Conservation (phyloP, 176 grass and related monocot genomes). For the Stipa capillata region DNA sequence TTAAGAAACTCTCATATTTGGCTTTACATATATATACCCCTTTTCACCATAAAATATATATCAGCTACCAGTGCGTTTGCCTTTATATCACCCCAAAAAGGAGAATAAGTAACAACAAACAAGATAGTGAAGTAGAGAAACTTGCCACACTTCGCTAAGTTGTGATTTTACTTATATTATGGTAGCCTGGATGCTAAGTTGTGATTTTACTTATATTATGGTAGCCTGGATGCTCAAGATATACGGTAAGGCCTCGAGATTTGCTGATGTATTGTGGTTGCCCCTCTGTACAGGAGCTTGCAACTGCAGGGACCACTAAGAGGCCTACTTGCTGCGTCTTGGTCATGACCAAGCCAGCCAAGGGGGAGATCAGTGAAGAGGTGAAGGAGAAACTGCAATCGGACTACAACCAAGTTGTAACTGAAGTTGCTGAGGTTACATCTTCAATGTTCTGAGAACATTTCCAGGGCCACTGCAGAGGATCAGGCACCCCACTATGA, state of each 20-base stretch:
- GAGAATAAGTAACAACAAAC: background rate
- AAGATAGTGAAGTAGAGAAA: background rate
- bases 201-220: background rate
- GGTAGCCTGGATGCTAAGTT: background rate
- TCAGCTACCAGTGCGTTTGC: background rate
- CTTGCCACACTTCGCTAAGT: background rate
- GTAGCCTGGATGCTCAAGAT: background rate
- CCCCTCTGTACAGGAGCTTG: constrained; percentile 55
- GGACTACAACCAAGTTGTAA: constrained; percentile 55
- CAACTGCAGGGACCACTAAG: constrained; percentile 67
- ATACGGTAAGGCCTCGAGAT: background rate
- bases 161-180: background rate
- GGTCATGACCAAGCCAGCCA: constrained; percentile 68
- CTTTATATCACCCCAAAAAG: background rate
- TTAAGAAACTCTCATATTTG: background rate
- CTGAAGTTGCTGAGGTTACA: constrained; percentile 50
- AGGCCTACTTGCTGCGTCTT: constrained; percentile 84
- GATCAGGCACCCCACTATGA: background rate
- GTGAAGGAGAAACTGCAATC: constrained; percentile 78
- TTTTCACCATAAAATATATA: background rate
- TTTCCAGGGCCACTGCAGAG: background rate
- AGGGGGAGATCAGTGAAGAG: constrained; percentile 72
- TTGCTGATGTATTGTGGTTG: background rate
- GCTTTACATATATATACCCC: background rate
- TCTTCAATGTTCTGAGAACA: constrained; percentile 54